phyloP scores from a whole-genome alignment of 176 grass and related monocot species.

The Saccharum officinarum region DNA sequence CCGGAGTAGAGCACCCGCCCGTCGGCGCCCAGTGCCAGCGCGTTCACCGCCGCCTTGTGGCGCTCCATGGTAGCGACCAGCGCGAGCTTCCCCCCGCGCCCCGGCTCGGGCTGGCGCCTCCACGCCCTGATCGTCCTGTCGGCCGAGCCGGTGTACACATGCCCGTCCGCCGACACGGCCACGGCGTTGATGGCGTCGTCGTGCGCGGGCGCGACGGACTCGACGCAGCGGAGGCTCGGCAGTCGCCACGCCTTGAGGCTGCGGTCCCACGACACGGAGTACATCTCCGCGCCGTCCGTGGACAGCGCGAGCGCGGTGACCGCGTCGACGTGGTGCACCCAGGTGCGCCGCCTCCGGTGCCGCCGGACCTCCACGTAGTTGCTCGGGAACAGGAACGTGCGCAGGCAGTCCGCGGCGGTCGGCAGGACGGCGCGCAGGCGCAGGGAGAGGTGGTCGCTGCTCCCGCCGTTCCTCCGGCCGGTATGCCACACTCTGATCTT shows the following conservation, averaged over 20 bases:
- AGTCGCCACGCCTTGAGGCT: conserved; percentile 72
- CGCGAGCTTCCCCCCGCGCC: conserved; percentile 19
- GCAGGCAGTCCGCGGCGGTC: conserved; percentile 49
- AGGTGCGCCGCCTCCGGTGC: conserved; percentile 51
- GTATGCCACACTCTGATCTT: conserved; percentile 67
- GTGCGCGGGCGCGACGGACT: conserved; percentile 60
- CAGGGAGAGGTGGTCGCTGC: conserved; percentile 5
- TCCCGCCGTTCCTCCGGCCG: background rate
- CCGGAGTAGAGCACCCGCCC: conserved; percentile 71
- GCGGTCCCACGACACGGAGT: conserved; percentile 89
- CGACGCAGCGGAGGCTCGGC: conserved; percentile 46
- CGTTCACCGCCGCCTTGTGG: conserved; percentile 62
- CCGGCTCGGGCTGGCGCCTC: conserved; percentile 12
- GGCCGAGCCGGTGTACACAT: conserved; percentile 66
- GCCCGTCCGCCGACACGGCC: conserved; percentile 46
- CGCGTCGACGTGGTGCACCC: conserved; percentile 82
- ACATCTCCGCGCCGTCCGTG: conserved; percentile 50
- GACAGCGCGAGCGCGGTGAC: conserved; percentile 64
- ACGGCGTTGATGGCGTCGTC: conserved; percentile 80
- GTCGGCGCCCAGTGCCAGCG: conserved; percentile 54
- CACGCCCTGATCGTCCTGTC: conserved; percentile 63
- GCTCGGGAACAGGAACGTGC: conserved; percentile 44
- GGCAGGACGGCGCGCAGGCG: conserved; percentile 57
- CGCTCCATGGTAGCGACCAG: conserved; percentile 43
- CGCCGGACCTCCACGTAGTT: conserved; percentile 63